These are phyloP conservation scores for Hortaea sp. DNA, from an alignment of 2,329 filamentous ascomycete genomes.

Conservation along the genomic window DNA sequence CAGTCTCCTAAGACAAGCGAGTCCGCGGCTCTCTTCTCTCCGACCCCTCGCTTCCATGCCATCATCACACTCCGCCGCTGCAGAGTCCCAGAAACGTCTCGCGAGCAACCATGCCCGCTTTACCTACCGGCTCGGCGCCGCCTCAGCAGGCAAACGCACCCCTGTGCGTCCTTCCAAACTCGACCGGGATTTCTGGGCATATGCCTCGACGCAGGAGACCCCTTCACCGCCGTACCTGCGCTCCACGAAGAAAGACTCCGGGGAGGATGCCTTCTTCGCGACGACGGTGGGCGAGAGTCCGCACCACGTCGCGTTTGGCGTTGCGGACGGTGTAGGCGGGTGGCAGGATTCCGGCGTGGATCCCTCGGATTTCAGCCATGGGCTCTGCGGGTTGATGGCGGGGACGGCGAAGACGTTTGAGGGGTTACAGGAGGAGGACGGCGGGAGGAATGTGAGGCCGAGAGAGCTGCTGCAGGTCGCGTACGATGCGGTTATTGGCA, in stretches of 20 bases:
- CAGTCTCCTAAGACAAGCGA: background rate
- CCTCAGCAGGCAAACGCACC: constrained; percentile 25
- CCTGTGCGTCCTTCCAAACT: constrained; percentile 37
- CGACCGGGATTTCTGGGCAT: constrained; percentile 33
- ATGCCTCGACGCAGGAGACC: constrained; percentile 21
- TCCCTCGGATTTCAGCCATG: constrained; percentile 89
- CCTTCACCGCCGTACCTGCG: constrained; percentile 38
- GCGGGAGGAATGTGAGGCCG: constrained; percentile 32
- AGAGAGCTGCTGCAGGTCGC: constrained; percentile 68
- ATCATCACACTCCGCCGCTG: background rate
- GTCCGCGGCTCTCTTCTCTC: background rate
- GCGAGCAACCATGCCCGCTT: constrained; percentile 10
- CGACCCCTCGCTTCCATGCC: too few relatives aligned
- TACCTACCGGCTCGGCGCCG: constrained; percentile 28
- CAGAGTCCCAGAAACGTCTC: background rate
- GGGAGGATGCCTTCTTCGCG: constrained; percentile 95
- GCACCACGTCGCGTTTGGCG: constrained; percentile 67
- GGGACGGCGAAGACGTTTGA: constrained; percentile 33
- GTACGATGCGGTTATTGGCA: constrained; percentile 70
- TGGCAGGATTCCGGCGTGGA: constrained; percentile 91
- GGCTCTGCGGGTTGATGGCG: constrained; percentile 88
- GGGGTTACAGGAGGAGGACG: constrained; percentile 11
- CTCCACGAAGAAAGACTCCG: constrained; percentile 54
- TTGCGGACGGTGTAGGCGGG: constrained; percentile 91
- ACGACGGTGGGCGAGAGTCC: constrained; percentile 58